Evolutionary conservation across 371 early-diverging fungal genomes (phyloP).

Genomic region (Funneliformis caledonium): DNA sequence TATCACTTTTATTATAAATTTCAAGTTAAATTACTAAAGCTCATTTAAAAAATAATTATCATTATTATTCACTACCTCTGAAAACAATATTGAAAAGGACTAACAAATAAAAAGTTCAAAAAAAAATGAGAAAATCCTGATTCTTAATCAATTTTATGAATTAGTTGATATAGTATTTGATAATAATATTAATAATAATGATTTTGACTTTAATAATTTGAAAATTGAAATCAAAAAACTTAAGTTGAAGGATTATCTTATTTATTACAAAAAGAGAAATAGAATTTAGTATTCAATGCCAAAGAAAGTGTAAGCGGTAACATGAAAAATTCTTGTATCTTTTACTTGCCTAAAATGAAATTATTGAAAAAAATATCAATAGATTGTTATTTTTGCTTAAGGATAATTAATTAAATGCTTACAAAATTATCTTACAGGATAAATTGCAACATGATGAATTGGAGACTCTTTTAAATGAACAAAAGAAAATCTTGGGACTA

Average conservation of each 20-base stretch:
- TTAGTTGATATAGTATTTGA: neutral
- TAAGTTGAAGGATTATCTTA: neutral
- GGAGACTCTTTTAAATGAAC: neutral
- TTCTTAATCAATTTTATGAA: neutral
- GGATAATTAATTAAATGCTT: neutral
- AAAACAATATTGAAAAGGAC: no score
- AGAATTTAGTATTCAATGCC: neutral
- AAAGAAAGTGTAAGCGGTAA: neutral
- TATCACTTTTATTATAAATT: no score
- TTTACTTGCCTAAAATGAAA: neutral
- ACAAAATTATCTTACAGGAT: neutral
- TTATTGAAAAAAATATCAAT: neutral
- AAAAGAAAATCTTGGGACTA: neutral
- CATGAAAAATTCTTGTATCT: neutral
- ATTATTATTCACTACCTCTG: no score
- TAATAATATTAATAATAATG: neutral
- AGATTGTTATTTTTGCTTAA: neutral
- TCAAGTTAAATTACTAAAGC: no score
- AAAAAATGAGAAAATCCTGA: neutral
- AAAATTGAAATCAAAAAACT: neutral
- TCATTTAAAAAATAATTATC: no score
- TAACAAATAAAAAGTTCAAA: neutral
- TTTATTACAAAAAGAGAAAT: neutral
- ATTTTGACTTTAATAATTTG: neutral
- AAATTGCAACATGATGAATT: neutral